Base-by-base conservation (phyloP, 192 early-diverging fungal species). In the Coemansia sp. region DNA sequence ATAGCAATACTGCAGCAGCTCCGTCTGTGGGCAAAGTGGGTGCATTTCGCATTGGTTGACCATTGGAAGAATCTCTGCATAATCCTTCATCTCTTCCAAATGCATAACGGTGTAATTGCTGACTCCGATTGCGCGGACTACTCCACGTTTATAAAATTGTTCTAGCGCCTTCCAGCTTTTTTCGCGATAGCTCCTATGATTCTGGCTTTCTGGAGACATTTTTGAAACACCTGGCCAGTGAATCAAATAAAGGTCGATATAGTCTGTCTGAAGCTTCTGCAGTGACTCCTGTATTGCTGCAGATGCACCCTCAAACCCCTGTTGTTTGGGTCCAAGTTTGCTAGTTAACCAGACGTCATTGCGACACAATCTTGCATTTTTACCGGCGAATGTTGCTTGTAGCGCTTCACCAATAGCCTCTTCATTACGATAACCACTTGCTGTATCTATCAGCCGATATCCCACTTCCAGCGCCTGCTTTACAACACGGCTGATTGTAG, bases 11-110 rank as follows among this genome's bases (percentile, higher is more conserved):
- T 83, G 57, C 31, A 88, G n/a, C 2, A 92, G 54, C 21, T 87
- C 84, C 1, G 65, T 57, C 72, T 91, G 87, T 22, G 80, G 76
- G 14, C 86, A 74, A 7, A 85, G 82, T 0, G 89, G 91, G 51
- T 92, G 89, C 19, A 90, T 57, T 70, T 92, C 89, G 50, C 88
- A 85, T 71, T 92, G 91, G 23, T 87, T 86, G 10, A 92, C 85
- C 75, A 87, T 85, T 6, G 91, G 89, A 11, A 74, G 51, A 0
- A 90, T 68, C 32, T 76, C 78, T 10, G 87, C 87, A 33, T 81
- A 75, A 17, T 83, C 75, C 6, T 84, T 58, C 30, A 92, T 77
- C 32, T 90, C 81, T 3, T 74, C 60, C n/a, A 92, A 63, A 68
- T 90, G 89, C 0, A 31, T 7, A 17, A 76, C 25, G 0, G 89